Evolutionary conservation across 148 eudicot species (phyloP), one percentile per base, ranked within the genome.

Genomic region (Bassia scoparia): DNA sequence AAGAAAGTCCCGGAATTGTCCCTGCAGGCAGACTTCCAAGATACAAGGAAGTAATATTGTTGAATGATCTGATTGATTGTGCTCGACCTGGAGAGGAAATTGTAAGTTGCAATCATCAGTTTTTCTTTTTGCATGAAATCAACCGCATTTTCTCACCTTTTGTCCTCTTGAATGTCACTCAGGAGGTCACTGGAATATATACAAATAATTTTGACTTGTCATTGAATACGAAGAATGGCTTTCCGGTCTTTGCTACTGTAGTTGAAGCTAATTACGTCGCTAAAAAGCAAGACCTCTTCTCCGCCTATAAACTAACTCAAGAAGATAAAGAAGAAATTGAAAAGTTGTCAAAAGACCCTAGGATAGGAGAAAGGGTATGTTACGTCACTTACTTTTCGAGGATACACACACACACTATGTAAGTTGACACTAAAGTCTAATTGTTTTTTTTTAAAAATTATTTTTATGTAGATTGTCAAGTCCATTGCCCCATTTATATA

Each of bases 71-170:
- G 63, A 94, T 94, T 55, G 98, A 91, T 70, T 91, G 97, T 86
- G 97, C 98, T 71, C 90, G 98, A 27, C 98, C 97, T 61, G 98
- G 98, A 58, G 98, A 94, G 80, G 98, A 94, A 86, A 94, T 94
- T 67, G 98, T 94, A 88, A 52, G 72, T 55, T 63, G 66, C 65
- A 44, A 29, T 61, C n/a, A 29, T 31, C 48, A 65, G 31, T 31
- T 18, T 24, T 21, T 55, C 37, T 27, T 21, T 30, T n/a, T 53
- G 12, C 21, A 34, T 38, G 48, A 46, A 7, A 14, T 21, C 16
- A 24, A 41, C n/a, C 71, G 27, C 58, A 41, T 33, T 17, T 69
- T 74, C 63, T 82, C 4, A 44, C 46, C 41, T 15, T 37, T 21
- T 37, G 17, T 20, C 67, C 60, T n/a, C 50, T 69, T 53, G 65